Percentiles rank a stretch among this genome's conserved stretches.
These are phyloP conservation scores for Elaeis oleifera DNA, from an alignment of 202 grass and related monocot species.

Conservation along the genomic window DNA sequence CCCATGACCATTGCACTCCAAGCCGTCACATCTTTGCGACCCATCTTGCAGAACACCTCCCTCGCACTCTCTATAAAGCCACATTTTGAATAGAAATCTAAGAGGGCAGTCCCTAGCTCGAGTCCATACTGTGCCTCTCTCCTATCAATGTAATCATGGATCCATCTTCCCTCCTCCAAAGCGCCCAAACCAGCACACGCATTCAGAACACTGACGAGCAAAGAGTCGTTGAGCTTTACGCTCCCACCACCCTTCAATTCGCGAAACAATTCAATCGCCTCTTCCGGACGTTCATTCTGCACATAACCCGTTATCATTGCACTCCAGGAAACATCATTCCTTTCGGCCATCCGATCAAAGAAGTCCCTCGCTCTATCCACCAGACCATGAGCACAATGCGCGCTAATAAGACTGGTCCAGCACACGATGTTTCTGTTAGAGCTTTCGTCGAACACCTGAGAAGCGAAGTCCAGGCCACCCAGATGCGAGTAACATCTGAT, in stretches of 20 bases:
- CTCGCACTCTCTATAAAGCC: not conserved
- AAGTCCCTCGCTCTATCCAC: constrained; percentile 3
- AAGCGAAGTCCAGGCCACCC: not conserved
- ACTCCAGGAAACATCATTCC: constrained; percentile 5
- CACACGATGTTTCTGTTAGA: constrained; percentile 10
- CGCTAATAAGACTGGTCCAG: constrained; percentile 13
- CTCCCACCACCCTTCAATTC: not conserved
- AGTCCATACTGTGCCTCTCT: not conserved
- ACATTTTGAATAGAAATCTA: constrained; percentile 19
- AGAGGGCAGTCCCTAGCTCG: constrained; percentile 10
- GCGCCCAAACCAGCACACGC: constrained; percentile 8
- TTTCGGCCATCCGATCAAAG: constrained; percentile 10
- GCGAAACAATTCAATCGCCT: constrained; percentile 11
- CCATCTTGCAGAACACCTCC: constrained; percentile 11
- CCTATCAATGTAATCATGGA: not conserved
- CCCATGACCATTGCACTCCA: constrained; percentile 19
- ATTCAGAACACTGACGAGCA: constrained; percentile 6
- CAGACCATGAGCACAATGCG: not conserved
- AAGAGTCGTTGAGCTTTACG: not conserved
- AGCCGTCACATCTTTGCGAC: constrained; percentile 2
- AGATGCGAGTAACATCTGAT: not conserved
- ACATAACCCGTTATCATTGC: constrained; percentile 19
- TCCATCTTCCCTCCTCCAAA: constrained; percentile 13
- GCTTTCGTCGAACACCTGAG: constrained; percentile 13
- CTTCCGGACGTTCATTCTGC: constrained; percentile 5